Conservation (phyloP, 2,329 filamentous ascomycete species). For the Zymoseptoria tritici region DNA sequence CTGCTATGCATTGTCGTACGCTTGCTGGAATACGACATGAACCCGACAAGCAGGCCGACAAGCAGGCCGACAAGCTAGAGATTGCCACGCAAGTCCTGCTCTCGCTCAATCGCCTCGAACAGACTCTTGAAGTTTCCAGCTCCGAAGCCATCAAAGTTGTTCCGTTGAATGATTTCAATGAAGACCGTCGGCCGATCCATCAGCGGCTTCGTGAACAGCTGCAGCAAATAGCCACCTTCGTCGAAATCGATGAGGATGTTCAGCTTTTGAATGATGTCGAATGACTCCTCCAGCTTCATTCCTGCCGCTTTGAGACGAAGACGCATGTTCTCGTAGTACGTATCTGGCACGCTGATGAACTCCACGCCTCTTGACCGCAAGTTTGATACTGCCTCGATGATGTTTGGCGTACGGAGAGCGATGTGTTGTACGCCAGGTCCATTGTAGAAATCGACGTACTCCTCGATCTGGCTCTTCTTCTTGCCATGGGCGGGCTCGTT, state of each 20-base stretch:
- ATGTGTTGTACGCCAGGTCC: slow-evolving; percentile 92
- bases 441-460: slow-evolving; percentile 77
- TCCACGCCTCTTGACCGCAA: slow-evolving; percentile 82
- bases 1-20: not conserved
- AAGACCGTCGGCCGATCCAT: slow-evolving; percentile 95
- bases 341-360: slow-evolving; percentile 82
- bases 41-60: not conserved
- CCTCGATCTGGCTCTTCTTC: slow-evolving; percentile 90
- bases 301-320: slow-evolving; percentile 59
- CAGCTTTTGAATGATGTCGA: slow-evolving; percentile 66
- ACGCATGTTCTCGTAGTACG: slow-evolving; percentile 76
- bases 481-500: slow-evolving; percentile 89
- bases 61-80: slow-evolving; percentile 34
- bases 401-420: slow-evolving; percentile 73
- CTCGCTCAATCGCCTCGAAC: slow-evolving; percentile 91
- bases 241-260: slow-evolving; percentile 95
- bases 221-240: slow-evolving; percentile 74
- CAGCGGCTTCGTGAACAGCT: slow-evolving; percentile 61
- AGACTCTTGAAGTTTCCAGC: slow-evolving; percentile 93
- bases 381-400: slow-evolving; percentile 67
- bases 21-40: not conserved
- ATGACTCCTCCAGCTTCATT: slow-evolving; percentile 63
- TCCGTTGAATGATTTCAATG: slow-evolving; percentile 89
- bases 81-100: slow-evolving; percentile 81
- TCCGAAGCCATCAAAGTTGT: slow-evolving; percentile 85